Conservation (phyloP, 139 green algal species). For the Closterium sp. region DNA sequence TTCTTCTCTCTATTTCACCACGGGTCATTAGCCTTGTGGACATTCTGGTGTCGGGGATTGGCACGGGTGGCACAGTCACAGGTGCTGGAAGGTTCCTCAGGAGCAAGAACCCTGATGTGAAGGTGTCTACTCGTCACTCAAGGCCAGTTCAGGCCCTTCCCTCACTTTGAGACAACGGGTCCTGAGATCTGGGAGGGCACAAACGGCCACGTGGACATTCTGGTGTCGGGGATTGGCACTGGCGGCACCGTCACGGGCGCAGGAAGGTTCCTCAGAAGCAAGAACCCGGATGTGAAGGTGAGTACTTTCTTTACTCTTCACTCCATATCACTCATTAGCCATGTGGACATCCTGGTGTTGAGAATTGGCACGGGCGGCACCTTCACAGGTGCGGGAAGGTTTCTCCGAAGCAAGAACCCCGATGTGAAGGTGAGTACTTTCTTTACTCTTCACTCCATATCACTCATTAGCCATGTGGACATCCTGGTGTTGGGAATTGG, state of each 20-base stretch:
- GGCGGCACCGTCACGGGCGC: conserved; percentile 95
- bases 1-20: too few species aligned
- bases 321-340: too few species aligned
- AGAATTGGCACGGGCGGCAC: conserved; percentile 82
- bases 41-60: conserved; percentile 80
- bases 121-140: too few species aligned
- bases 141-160: too few species aligned
- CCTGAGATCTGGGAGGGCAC: conserved; percentile 56
- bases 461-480: too few species aligned
- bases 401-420: too few species aligned
- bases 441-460: too few species aligned
- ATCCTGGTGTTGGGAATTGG: conserved; percentile 84
- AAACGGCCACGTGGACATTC: conserved; percentile 66
- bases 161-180: too few species aligned
- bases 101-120: conserved; percentile 78
- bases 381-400: too few species aligned
- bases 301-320: too few species aligned
- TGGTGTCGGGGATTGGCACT: conserved; percentile 87
- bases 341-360: conserved; percentile 72
- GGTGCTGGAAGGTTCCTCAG: conserved; percentile 88
- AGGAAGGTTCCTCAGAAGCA: conserved; percentile 88
- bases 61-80: conserved; percentile 96
- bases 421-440: too few species aligned
- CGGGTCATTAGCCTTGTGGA: conserved; percentile 75
- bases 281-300: conserved; percentile 77